A percentile compares a stretch with the other conserved stretches of the same genome.
phyloP scores from a whole-genome alignment of 345 rosid genomes.

The Pseudoturritis turrita region DNA sequence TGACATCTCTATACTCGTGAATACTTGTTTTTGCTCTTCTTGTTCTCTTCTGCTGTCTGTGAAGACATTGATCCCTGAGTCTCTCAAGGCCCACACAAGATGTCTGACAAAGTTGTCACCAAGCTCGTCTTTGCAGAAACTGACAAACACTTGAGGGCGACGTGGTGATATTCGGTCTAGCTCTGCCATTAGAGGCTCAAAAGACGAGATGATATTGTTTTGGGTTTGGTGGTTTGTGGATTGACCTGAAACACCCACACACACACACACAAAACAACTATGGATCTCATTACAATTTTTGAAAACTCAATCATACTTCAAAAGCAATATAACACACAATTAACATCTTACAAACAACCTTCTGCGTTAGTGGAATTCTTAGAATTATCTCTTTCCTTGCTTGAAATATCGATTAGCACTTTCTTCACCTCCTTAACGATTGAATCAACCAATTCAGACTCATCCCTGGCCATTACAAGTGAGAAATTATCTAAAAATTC shows the following conservation, averaged over 20 bases:
- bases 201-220: not conserved
- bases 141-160: not conserved
- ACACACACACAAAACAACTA: not conserved
- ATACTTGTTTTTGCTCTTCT: not conserved
- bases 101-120: not conserved
- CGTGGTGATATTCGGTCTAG: not conserved
- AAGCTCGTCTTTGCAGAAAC: not conserved
- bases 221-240: not conserved
- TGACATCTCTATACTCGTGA: not conserved
- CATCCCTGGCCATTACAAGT: not conserved
- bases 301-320: not conserved
- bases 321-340: not conserved
- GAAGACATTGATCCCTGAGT: not conserved
- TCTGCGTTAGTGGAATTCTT: not conserved
- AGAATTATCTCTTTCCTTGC: not conserved
- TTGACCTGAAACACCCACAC: not conserved
- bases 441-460: not conserved
- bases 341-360: not conserved
- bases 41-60: not conserved
- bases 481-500: not conserved
- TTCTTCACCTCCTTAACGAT: slow-evolving; percentile 18
- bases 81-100: not conserved
- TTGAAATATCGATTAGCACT: not conserved
- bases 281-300: not conserved
- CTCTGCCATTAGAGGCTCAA: not conserved